Conservation (phyloP, 805 yeast species). For the Debaryomyces hansenii region DNA sequence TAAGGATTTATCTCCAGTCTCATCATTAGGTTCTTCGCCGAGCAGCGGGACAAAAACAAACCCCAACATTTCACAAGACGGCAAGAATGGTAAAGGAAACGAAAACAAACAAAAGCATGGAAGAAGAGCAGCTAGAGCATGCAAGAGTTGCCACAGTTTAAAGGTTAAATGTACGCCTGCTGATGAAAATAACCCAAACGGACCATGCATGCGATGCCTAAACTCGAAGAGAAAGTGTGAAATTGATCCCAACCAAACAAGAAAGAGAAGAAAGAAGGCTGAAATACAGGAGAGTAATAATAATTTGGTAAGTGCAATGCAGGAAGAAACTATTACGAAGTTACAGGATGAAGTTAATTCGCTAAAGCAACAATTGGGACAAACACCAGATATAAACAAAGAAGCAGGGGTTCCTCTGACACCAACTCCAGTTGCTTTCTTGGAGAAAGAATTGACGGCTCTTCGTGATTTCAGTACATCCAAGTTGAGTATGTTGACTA, state of each 20-base stretch:
- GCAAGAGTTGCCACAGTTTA: constrained; percentile 74
- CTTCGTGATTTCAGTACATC: constrained; percentile 32
- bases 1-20: not conserved
- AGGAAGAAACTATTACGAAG: constrained; percentile 16
- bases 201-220: constrained; percentile 74
- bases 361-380: constrained; percentile 15
- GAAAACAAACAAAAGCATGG: not conserved
- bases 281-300: constrained; percentile 15
- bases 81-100: not conserved
- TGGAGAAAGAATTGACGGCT: constrained; percentile 41
- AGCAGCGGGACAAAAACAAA: not conserved
- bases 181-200: constrained; percentile 53
- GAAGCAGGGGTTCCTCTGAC: not conserved
- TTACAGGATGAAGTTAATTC: constrained; percentile 20
- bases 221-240: constrained; percentile 65
- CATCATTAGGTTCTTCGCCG: not conserved
- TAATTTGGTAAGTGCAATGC: constrained; percentile 5
- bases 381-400: not conserved
- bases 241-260: constrained; percentile 60
- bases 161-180: constrained; percentile 85
- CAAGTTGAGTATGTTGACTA: constrained; percentile 43
- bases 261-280: constrained; percentile 45
- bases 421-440: constrained; percentile 30
- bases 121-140: constrained; percentile 53
- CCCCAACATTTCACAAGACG: not conserved